Evolutionary conservation across 192 early-diverging fungal genomes (phyloP).

Genomic region (Gorgonomyces haynaldii): DNA sequence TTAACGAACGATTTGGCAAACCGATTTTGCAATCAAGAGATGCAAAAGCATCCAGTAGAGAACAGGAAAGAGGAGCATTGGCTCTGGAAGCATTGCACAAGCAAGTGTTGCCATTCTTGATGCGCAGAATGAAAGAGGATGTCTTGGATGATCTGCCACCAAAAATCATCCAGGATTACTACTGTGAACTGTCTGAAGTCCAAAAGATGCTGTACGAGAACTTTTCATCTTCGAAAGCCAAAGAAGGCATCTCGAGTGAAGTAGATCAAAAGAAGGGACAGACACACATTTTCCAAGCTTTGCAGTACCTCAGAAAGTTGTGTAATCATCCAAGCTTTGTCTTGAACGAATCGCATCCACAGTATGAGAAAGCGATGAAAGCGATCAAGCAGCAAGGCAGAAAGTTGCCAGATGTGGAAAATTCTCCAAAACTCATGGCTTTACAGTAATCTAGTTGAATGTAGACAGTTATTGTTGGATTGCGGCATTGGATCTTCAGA

Average conservation of each 20-base stretch:
- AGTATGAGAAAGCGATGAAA: conserved; percentile 55
- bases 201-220: conserved; percentile 90
- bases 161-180: conserved; percentile 99
- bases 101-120: conserved; percentile 89
- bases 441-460: conserved; percentile 44
- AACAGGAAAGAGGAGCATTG: conserved; percentile 57
- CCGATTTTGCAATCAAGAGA: conserved; percentile 86
- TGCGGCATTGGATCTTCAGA: conserved; percentile 81
- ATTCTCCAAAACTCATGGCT: conserved; percentile 87
- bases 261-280: conserved; percentile 40
- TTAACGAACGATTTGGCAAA: conserved; percentile 88
- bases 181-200: conserved; percentile 85
- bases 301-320: conserved; percentile 90
- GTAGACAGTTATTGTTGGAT: conserved; percentile 73
- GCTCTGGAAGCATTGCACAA: conserved; percentile 91
- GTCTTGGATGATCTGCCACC: conserved; percentile 93
- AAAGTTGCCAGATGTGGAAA: conserved; percentile 48
- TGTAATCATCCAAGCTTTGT: conserved; percentile 89
- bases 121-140: conserved; percentile 96
- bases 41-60: conserved; percentile 54
- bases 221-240: conserved; percentile 37
- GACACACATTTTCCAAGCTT: conserved; percentile 93
- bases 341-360: conserved; percentile 77
- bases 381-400: conserved; percentile 40
- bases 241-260: conserved; percentile 18